Base-by-base conservation (phyloP, 2,329 filamentous ascomycete genomes). In the Fusarium domesticum region DNA sequence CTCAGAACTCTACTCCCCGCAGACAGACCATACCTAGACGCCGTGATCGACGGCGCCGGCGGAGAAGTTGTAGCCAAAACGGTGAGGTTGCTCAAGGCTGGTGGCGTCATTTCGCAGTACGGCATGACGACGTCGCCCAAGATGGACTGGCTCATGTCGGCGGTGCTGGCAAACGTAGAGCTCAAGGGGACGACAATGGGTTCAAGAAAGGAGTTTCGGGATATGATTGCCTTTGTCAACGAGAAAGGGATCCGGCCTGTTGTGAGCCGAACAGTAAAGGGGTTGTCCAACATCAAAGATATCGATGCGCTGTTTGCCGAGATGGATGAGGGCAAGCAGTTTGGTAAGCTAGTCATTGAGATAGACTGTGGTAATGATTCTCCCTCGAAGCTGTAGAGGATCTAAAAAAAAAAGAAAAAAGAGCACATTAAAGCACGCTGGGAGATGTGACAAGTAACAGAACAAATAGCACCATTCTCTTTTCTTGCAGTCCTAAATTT, bases 171-270 rank as follows among this genome's bases (percentile, higher is more conserved):
- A 66, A 96, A 97, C 61, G 79, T 96, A 41, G 92, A 97, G 56
- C 76, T 97, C 19, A 79, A 80, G 37, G 92, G 93, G 15, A 84
- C 81, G 12, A 96, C 91, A 0, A 96, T 97, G 91, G 92, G 92
- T 1, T 95, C 89, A 19, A 78, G 87, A 35, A 83, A 81, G 61
- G 93, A 97, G 69, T 97, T 96, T 62, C 74, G 74, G n/a, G 88
- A 93, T 17, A 96, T 97, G 89, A 76, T 96, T 6, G 75, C 77
- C 2, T 96, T 96, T 69, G 86, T 96, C 28, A 75, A 75, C 11
- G 70, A 83, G 51, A 81, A 89, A 53, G 78, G 84, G 61, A 83
- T 96, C 48, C 77, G 73, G 42, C 91, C 92, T 0, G 74, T 96
- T 4, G 79, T 97, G 1, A 93, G 86, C 52, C 78, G 85, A 40